Percentiles rank a stretch among this genome's conserved stretches.
phyloP scores from a whole-genome alignment of 2,329 filamentous ascomycete genomes.

The Fusarium gaditjirri region DNA sequence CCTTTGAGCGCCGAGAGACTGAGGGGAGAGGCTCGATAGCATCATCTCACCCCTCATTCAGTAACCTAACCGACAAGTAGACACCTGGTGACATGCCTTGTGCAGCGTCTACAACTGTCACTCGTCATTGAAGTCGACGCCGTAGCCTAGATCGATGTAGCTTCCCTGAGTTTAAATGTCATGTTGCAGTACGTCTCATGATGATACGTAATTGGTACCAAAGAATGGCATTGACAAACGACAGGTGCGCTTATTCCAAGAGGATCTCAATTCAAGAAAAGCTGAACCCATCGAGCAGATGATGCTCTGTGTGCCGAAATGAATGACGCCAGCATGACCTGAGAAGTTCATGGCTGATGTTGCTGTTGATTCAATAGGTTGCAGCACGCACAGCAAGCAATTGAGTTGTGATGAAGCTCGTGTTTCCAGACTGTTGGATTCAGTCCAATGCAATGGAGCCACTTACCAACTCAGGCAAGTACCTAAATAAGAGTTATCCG shows the following conservation, averaged over 20 bases:
- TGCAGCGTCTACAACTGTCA: constrained; percentile 21
- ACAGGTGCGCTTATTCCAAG: constrained; percentile 28
- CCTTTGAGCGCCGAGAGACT: constrained; percentile 7
- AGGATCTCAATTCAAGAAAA: constrained; percentile 13
- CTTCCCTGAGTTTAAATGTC: constrained; percentile 8
- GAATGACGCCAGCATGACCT: constrained; percentile 34
- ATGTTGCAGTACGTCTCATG: constrained; percentile 21
- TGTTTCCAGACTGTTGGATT: constrained; percentile 28
- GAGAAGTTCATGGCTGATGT: not conserved
- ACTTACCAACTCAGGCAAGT: constrained; percentile 27
- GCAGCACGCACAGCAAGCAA: not conserved
- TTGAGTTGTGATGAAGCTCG: constrained; percentile 9
- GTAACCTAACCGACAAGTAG: constrained; percentile 13
- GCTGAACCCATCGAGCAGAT: not conserved
- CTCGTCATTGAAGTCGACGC: constrained; percentile 20
- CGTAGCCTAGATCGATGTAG: constrained; percentile 17
- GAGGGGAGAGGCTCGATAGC: constrained; percentile 23
- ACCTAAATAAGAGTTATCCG: constrained; percentile 8
- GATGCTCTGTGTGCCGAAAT: constrained; percentile 20
- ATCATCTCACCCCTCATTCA: constrained; percentile 18
- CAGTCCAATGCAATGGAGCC: constrained; percentile 3
- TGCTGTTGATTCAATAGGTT: not conserved
- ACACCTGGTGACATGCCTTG: constrained; percentile 23
- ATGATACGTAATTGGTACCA: constrained; percentile 5
- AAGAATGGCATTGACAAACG: not conserved